These are phyloP conservation scores for Nannochloropsis oceanica DNA, from an alignment of 108 stramenopile genomes.

Conservation along the genomic window DNA sequence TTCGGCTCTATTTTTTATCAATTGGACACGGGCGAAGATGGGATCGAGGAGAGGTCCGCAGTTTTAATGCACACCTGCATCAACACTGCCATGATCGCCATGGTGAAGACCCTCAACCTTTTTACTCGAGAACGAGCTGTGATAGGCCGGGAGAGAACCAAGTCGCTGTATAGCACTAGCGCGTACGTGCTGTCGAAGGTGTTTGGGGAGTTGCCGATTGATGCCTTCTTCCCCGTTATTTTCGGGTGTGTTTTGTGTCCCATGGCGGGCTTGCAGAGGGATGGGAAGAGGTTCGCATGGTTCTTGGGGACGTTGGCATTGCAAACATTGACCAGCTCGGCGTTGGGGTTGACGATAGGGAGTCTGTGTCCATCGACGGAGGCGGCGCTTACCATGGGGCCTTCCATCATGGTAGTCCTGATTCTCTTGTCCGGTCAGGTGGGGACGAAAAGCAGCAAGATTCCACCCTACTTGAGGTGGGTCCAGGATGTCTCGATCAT, in stretches of 20 bases:
- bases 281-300: constrained; percentile 43
- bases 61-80: background rate
- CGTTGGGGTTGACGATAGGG: constrained; percentile 25
- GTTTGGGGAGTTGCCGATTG: constrained; percentile 63
- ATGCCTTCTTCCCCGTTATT: constrained; percentile 52
- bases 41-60: background rate
- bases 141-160: constrained; percentile 50
- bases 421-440: constrained; percentile 76
- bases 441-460: constrained; percentile 65
- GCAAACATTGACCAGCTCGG: constrained; percentile 47
- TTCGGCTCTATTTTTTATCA: background rate
- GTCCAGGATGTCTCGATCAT: constrained; percentile 54
- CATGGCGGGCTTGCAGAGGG: constrained; percentile 48
- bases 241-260: constrained; percentile 58
- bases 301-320: constrained; percentile 60
- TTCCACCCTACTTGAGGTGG: constrained; percentile 51
- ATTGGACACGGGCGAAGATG: background rate
- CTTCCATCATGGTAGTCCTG: constrained; percentile 61
- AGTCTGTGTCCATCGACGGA: constrained; percentile 19
- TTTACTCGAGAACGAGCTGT: constrained; percentile 75
- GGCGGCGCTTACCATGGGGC: constrained; percentile 49
- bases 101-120: background rate
- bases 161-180: constrained; percentile 56
- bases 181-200: constrained; percentile 80
- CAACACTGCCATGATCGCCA: background rate